Conservation (phyloP, 1,139 yeast species). For the Saccharomyces pastorianus region DNA sequence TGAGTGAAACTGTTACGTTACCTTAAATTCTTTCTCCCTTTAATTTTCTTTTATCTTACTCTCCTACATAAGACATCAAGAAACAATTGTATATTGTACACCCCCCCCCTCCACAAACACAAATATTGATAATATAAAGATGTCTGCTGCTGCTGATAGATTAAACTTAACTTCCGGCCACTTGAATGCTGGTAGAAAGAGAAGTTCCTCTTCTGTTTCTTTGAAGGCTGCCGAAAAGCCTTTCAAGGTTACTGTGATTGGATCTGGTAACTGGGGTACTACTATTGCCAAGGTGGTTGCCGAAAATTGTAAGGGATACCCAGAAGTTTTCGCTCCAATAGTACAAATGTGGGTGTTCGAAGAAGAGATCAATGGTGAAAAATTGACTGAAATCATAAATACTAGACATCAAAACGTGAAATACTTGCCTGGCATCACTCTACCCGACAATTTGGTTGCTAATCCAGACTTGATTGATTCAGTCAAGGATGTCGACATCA, state of each 20-base stretch:
- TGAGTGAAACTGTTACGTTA: not conserved
- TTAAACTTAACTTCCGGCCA: conserved; percentile 27
- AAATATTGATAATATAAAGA: conserved; percentile 5
- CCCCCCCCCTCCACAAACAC: not conserved
- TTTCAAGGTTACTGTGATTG: conserved; percentile 47
- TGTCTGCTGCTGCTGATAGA: conserved; percentile 29
- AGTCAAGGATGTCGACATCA: conserved; percentile 67
- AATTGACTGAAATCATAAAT: conserved; percentile 81
- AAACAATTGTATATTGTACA: not conserved
- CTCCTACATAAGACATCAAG: not conserved
- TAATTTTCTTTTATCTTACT: not conserved
- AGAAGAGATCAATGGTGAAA: conserved; percentile 62
- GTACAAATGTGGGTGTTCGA: conserved; percentile 96
- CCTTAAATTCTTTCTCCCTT: not conserved
- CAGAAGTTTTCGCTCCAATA: conserved; percentile 53
- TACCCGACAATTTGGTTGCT: conserved; percentile 76
- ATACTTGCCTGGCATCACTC: conserved; percentile 70
- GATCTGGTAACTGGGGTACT: conserved; percentile 90
- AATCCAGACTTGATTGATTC: conserved; percentile 72
- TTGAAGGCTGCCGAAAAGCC: conserved; percentile 31
- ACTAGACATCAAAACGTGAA: conserved; percentile 81
- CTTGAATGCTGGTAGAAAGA: conserved; percentile 16
- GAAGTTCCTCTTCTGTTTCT: conserved; percentile 15
- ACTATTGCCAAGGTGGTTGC: conserved; percentile 91
- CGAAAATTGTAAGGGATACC: conserved; percentile 67